Percentiles rank a stretch among this genome's conserved stretches.
phyloP scores from a whole-genome alignment of 2,329 filamentous ascomycete species.

The Sclerotiophoma versabilis region DNA sequence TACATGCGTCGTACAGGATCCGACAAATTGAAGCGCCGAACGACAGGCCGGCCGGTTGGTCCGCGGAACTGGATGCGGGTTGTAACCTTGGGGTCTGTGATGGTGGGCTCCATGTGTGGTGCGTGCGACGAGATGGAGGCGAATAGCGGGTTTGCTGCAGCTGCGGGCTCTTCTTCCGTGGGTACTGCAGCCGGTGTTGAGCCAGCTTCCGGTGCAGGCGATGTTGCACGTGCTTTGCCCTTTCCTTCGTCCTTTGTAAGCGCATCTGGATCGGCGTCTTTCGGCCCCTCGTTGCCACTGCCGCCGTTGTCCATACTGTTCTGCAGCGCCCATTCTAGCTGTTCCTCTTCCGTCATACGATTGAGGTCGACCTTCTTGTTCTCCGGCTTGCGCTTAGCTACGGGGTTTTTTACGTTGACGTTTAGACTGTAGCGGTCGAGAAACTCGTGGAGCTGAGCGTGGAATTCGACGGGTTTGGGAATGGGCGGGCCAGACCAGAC shows the following conservation, averaged over 20 bases:
- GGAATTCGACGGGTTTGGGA: slow-evolving; percentile 77
- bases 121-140: slow-evolving; percentile 72
- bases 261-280: slow-evolving; percentile 82
- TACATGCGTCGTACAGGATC: slow-evolving; percentile 86
- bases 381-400: slow-evolving; percentile 78
- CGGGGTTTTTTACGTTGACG: slow-evolving; percentile 88
- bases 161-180: slow-evolving; percentile 36
- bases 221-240: slow-evolving; percentile 51
- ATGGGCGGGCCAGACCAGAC: slow-evolving; percentile 89
- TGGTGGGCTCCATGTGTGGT: slow-evolving; percentile 78
- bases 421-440: slow-evolving; percentile 95
- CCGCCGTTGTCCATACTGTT: slow-evolving; percentile 75
- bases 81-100: slow-evolving; percentile 70
- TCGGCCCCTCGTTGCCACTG: slow-evolving; percentile 52
- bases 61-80: slow-evolving; percentile 89
- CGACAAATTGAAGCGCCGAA: slow-evolving; percentile 79
- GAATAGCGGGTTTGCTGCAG: slow-evolving; percentile 62
- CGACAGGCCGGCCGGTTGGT: slow-evolving; percentile 76
- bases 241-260: slow-evolving; percentile 75
- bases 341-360: slow-evolving; percentile 95
- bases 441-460: slow-evolving; percentile 92
- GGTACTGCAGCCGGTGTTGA: background rate
- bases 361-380: slow-evolving; percentile 76
- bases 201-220: slow-evolving; percentile 26
- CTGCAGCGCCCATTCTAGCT: slow-evolving; percentile 91